Evolutionary conservation across 495 filamentous ascomycete species (phyloP), one percentile per base, ranked within the genome.

Genomic region (Penicillium pulvis): DNA sequence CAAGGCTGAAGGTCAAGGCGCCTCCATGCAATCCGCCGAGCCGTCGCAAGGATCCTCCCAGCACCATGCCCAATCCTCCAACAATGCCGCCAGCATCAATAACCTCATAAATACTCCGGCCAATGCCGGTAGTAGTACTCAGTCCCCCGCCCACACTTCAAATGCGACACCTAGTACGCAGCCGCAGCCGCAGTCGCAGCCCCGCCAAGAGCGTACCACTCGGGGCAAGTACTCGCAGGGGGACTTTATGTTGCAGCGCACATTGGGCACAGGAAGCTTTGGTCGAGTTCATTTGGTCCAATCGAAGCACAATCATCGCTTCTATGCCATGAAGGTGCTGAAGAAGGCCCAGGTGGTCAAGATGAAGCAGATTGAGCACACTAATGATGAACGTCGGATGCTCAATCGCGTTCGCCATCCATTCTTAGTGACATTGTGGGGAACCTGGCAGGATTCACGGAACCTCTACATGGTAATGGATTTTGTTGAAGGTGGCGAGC

Each of bases 401-500:
- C 75, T 98, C 57, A 90, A 90, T 63, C 89, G 93, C 63, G 93
- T 97, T 56, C 93, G 96, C 69, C 93, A 98, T 77, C 93, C 94
- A 1, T 98, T 98, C 77, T 80, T 98, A 48, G 93, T 98, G 66
- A 98, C 95, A 3, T 75, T 98, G 46, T 98, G 95, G 95, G 95
- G 95, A 35, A 98, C 94, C 17, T 98, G 97, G 72, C 92, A 98
- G 71, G 95, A 98, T 63, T 82, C 90, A 19, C 88, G 87, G 71
- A 98, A 98, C 69, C 77, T 98, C 20, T 98, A 98, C 80, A 98
- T 98, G 94, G 94, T 98, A 62, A 98, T 98, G 94, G 94, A 98
- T 68, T 98, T 98, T 78, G 91, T 98, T n/a, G 95, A 98, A 74
- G 94, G 94, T 63, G 94, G 94, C 56, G 95, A 98, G 79, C 79